These are phyloP conservation scores for Trypethelium eluteriae DNA, from an alignment of 495 filamentous ascomycete species.

Conservation along the genomic window DNA sequence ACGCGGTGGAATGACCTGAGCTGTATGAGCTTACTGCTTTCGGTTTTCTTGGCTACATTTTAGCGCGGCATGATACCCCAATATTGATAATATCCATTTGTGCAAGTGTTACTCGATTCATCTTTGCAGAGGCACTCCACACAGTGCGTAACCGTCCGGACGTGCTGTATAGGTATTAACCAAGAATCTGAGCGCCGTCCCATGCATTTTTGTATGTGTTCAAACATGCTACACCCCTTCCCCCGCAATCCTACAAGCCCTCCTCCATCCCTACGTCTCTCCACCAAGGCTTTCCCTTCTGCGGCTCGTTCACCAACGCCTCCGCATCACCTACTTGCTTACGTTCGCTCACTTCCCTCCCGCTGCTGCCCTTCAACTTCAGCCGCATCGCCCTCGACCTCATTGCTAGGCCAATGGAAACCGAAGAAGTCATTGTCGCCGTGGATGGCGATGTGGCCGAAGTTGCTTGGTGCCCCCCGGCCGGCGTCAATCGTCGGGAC, in stretches of 20 bases:
- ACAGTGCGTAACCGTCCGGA: not conserved
- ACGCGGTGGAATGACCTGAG: not conserved
- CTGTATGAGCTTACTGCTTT: not conserved
- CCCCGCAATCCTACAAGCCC: constrained; percentile 25
- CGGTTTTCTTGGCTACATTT: not conserved
- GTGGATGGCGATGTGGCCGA: not conserved
- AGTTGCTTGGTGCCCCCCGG: constrained; percentile 15
- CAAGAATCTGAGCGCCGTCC: not conserved
- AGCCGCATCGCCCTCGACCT: constrained; percentile 40
- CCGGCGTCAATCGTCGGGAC: constrained; percentile 77
- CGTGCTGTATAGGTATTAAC: not conserved
- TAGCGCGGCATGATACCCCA: not conserved
- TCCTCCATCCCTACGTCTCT: constrained; percentile 37
- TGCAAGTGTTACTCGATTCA: too few relatives aligned
- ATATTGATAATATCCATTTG: not conserved
- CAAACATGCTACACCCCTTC: not conserved
- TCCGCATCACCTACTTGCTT: constrained; percentile 83
- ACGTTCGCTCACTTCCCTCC: constrained; percentile 65
- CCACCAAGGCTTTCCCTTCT: constrained; percentile 30
- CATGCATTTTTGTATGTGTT: constrained; percentile 1
- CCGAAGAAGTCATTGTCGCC: constrained; percentile 14
- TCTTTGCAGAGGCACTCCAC: not conserved
- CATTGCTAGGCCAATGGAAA: constrained; percentile 20
- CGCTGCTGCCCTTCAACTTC: constrained; percentile 52
- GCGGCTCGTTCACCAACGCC: constrained; percentile 48